phyloP scores from a whole-genome alignment of 306 rosid genomes.

The Rosa rugosa region DNA sequence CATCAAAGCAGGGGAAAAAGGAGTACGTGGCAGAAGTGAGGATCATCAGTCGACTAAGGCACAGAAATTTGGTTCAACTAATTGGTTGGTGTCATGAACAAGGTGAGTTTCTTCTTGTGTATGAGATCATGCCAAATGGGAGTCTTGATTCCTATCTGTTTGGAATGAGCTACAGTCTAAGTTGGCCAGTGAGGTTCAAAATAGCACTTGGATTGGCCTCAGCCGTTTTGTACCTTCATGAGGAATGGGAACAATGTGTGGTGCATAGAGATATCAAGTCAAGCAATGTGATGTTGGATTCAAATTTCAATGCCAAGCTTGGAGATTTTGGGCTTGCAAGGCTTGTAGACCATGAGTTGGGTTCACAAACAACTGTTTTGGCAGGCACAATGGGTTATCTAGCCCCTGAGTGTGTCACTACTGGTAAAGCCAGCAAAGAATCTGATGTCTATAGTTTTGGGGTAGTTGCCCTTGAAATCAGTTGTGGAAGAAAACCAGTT shows the following conservation, averaged over 20 bases:
- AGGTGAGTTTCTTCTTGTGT: conserved; percentile 67
- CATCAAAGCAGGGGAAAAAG: conserved; percentile 70
- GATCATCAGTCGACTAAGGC: conserved; percentile 66
- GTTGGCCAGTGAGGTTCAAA: conserved; percentile 58
- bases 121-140: conserved; percentile 71
- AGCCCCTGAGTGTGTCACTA: conserved; percentile 70
- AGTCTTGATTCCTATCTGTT: conserved; percentile 80
- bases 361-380: conserved; percentile 68
- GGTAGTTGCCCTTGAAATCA: conserved; percentile 65
- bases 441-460: conserved; percentile 77
- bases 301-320: conserved; percentile 64
- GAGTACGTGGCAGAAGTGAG: conserved; percentile 72
- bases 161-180: conserved; percentile 35
- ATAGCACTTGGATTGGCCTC: conserved; percentile 65
- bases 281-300: conserved; percentile 70
- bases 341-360: conserved; percentile 65
- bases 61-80: conserved; percentile 71
- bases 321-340: conserved; percentile 84
- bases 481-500: conserved; percentile 71
- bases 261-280: conserved; percentile 81
- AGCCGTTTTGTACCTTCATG: conserved; percentile 65
- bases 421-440: conserved; percentile 72
- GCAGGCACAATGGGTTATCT: conserved; percentile 79
- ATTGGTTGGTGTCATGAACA: conserved; percentile 78
- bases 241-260: conserved; percentile 85